A percentile compares a stretch with the other conserved stretches of the same genome.
Conservation (phyloP, 2,329 filamentous ascomycete genomes). For the Mycosphaerella sp. region DNA sequence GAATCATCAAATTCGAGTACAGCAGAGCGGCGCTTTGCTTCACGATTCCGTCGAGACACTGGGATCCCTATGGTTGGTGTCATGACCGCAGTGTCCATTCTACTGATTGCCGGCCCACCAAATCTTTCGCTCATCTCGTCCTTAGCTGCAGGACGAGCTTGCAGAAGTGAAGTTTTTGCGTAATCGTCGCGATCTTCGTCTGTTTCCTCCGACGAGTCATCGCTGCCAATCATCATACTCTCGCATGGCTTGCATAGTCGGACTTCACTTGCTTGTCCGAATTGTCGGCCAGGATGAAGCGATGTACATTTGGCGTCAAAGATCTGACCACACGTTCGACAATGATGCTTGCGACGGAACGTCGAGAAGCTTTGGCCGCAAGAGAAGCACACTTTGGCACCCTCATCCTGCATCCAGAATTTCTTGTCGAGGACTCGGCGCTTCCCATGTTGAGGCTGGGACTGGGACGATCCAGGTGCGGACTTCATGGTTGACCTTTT, state of each 20-base stretch:
- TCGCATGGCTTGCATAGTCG: conserved; percentile 92
- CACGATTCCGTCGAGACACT: conserved; percentile 60
- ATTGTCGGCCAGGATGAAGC: conserved; percentile 78
- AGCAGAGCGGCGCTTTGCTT: conserved; percentile 75
- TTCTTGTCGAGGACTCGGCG: conserved; percentile 88
- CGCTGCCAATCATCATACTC: conserved; percentile 79
- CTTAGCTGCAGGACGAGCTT: conserved; percentile 10
- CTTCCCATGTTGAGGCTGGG: conserved; percentile 54
- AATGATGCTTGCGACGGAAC: conserved; percentile 94
- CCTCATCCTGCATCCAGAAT: conserved; percentile 95
- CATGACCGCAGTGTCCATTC: conserved; percentile 33
- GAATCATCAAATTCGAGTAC: conserved; percentile 84
- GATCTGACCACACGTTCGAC: conserved; percentile 92
- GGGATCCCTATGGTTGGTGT: conserved; percentile 60
- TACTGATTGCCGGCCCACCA: conserved; percentile 23
- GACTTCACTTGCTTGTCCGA: conserved; percentile 77
- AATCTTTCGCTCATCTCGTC: conserved; percentile 14
- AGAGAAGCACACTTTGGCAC: conserved; percentile 92
- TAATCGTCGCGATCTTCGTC: conserved; percentile 52
- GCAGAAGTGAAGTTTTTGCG: conserved; percentile 21
- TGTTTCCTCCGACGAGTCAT: conserved; percentile 76
- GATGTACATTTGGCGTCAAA: conserved; percentile 96
- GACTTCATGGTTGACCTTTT: conserved; percentile 19
- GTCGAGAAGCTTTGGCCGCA: conserved; percentile 88
- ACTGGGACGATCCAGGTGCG: conserved; percentile 30